A percentile compares a stretch with the other conserved stretches of the same genome.
These are phyloP conservation scores for Hypomyces rosellus DNA, from an alignment of 2,329 filamentous ascomycete genomes.

Conservation along the genomic window DNA sequence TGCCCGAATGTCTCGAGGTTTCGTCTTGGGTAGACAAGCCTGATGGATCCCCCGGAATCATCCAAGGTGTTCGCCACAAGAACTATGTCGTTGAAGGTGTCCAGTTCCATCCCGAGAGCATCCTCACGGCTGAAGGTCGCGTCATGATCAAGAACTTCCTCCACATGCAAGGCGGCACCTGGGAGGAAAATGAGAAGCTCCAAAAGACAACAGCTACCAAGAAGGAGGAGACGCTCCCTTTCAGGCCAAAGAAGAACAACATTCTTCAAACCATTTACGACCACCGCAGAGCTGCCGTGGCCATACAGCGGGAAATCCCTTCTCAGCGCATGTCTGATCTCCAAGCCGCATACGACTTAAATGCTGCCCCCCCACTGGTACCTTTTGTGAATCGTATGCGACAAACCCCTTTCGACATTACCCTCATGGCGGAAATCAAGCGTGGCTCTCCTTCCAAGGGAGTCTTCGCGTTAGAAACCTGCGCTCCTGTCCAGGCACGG, in stretches of 20 bases:
- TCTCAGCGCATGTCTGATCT: constrained; percentile 79
- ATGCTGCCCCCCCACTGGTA: constrained; percentile 76
- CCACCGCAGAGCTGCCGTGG: constrained; percentile 68
- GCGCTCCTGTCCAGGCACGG: constrained; percentile 81
- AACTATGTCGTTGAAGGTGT: constrained; percentile 88
- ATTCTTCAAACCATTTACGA: constrained; percentile 90
- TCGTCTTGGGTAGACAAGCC: constrained; percentile 80
- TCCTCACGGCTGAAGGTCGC: constrained; percentile 82
- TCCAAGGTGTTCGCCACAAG: constrained; percentile 96
- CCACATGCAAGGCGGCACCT: constrained; percentile 80
- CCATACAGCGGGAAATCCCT: constrained; percentile 74
- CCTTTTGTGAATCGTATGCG: constrained; percentile 72
- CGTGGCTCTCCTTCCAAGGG: constrained; percentile 94
- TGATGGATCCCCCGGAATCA: constrained; percentile 75
- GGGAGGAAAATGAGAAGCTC: constrained; percentile 68
- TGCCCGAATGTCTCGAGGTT: constrained; percentile 80
- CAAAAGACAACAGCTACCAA: constrained; percentile 34
- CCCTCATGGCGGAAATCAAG: constrained; percentile 96
- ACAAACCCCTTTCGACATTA: constrained; percentile 79
- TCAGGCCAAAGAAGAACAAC: constrained; percentile 59
- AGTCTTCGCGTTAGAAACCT: constrained; percentile 80
- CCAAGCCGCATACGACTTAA: constrained; percentile 78
- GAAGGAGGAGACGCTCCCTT: constrained; percentile 19
- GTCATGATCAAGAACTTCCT: constrained; percentile 92
- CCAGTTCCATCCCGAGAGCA: constrained; percentile 97